Evolutionary conservation across 495 filamentous ascomycete species (phyloP).

Genomic region (Apodospora peruviana): DNA sequence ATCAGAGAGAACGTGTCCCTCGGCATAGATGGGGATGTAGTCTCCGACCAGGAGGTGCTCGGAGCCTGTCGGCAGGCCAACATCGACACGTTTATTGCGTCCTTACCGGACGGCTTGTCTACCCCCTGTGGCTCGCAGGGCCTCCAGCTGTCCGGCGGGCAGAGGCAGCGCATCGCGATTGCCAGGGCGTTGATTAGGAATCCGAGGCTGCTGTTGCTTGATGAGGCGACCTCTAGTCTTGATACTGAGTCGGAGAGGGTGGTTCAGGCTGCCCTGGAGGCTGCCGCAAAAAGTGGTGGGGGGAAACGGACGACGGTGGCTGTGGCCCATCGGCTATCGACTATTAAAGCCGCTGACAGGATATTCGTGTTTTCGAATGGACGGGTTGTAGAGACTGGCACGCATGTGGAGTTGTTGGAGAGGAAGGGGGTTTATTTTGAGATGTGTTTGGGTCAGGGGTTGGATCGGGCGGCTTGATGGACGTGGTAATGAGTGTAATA

Average conservation of each 20-base stretch:
- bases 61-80: slow-evolving; percentile 54
- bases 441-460: slow-evolving; percentile 28
- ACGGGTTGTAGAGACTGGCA: slow-evolving; percentile 44
- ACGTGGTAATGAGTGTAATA: no score
- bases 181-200: slow-evolving; percentile 68
- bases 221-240: slow-evolving; percentile 72
- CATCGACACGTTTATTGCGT: slow-evolving; percentile 54
- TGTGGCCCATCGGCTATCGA: slow-evolving; percentile 58
- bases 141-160: slow-evolving; percentile 64
- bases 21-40: slow-evolving; percentile 27
- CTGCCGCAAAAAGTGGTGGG: slow-evolving; percentile 40
- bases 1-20: slow-evolving; percentile 55
- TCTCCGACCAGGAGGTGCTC: slow-evolving; percentile 41
- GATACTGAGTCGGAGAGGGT: slow-evolving; percentile 68
- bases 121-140: slow-evolving; percentile 58
- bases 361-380: slow-evolving; percentile 48
- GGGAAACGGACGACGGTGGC: slow-evolving; percentile 57
- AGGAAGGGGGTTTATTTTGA: slow-evolving; percentile 38
- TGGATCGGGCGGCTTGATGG: slow-evolving; percentile 13
- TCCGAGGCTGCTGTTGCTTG: slow-evolving; percentile 64
- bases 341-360: slow-evolving; percentile 47
- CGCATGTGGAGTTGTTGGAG: slow-evolving; percentile 41
- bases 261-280: slow-evolving; percentile 62
- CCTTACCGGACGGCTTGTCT: slow-evolving; percentile 51
- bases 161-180: slow-evolving; percentile 70